phyloP scores from a whole-genome alignment of 768 basidiomycete genomes.

The Pleurotus cornucopiae region DNA sequence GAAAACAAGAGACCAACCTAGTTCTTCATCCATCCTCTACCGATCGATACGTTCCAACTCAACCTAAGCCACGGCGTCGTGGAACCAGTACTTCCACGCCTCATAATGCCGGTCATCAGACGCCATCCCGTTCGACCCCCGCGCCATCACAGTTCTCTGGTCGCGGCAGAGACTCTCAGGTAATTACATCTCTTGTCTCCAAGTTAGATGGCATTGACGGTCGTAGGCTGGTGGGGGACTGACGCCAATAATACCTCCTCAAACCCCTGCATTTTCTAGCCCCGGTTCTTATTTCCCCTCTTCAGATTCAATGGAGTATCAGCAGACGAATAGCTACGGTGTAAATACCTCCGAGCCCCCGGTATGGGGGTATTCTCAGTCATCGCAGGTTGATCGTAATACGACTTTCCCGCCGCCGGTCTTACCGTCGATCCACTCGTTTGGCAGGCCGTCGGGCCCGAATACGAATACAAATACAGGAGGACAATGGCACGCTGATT shows the following conservation, averaged over 20 bases:
- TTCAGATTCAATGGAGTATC: conserved; percentile 36
- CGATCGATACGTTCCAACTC: conserved; percentile 64
- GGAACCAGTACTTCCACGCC: conserved; percentile 35
- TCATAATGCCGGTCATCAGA: conserved; percentile 38
- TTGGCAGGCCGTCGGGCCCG: conserved; percentile 33
- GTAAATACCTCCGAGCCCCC: conserved; percentile 39
- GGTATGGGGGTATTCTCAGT: conserved; percentile 51
- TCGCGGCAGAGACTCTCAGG: conserved; percentile 38
- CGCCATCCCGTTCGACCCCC: conserved; percentile 43
- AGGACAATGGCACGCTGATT: conserved; percentile 16
- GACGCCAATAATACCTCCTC: conserved; percentile 10
- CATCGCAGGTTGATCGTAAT: conserved; percentile 39
- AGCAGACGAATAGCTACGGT: conserved; percentile 37
- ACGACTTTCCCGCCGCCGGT: conserved; percentile 44
- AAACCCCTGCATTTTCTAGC: conserved; percentile 8
- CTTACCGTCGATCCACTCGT: conserved; percentile 51
- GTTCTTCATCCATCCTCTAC: conserved; percentile 82
- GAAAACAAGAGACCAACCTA: conserved; percentile 80
- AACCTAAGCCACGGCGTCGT: conserved; percentile 38
- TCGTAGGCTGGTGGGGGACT: conserved; percentile 8
- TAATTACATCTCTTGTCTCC: neutral
- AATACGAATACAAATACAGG: neutral
- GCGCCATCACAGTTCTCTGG: conserved; percentile 35
- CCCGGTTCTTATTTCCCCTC: conserved; percentile 6
- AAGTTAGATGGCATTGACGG: neutral